Evolutionary conservation across 148 eudicot genomes (phyloP), one percentile per base, ranked within the genome.

Genomic region (Cornus controversa): DNA sequence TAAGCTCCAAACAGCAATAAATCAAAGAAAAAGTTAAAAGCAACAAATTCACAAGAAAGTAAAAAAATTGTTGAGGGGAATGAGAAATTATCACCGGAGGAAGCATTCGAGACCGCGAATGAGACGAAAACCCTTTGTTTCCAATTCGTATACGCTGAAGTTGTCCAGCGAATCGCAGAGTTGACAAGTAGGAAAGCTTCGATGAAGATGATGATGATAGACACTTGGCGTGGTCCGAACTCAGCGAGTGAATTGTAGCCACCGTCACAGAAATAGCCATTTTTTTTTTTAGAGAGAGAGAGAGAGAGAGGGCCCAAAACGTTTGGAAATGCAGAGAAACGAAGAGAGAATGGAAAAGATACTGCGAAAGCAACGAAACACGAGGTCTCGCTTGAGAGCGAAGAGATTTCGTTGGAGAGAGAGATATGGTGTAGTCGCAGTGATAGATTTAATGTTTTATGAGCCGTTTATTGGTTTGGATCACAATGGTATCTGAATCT

Each of bases 71-170:
- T 29, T 27, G 22, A 20, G 34, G 0, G 34, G 34, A 31, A 0
- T 31, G 34, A 31, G 34, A 31, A 45, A 42, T 71, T 29, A 69
- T 37, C 81, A 86, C 89, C 87, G 71, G 72, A 25, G 81, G 85
- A 67, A 73, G 74, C 34, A 75, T 45, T 54, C 73, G 77, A 73
- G 67, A 16, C 27, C 69, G 83, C 27, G 70, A 82, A 8, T 40
- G 81, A 62, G 81, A 67, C 34, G 73, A 66, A 8, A 83, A 70
- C 66, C 70, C 74, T 37, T 40, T 42, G 27, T 40, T 79, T 26
- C 79, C 65, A 24, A 76, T 5, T n/a, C 22, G 47, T 26, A 76
- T 5, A 63, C 47, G 73, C 10, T 65, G 72, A 68, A 76, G 34
- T 1, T 67, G 79, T 16, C 16, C 47, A 76, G 66, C 47, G 31